phyloP scores from a whole-genome alignment of 192 early-diverging fungal species.

The Chytriomyces sp. region DNA sequence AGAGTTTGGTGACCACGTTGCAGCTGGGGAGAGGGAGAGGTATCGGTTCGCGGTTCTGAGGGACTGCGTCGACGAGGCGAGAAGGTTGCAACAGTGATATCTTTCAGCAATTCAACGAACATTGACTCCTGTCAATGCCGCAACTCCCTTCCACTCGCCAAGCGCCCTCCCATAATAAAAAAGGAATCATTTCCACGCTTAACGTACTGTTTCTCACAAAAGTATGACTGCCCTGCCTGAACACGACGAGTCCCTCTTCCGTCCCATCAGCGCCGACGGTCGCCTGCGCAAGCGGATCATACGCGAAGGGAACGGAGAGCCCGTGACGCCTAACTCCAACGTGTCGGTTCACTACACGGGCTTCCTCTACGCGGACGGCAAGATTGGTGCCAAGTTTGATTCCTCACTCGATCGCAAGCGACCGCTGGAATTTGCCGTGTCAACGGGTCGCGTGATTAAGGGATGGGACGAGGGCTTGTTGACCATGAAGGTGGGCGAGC shows the following conservation, averaged over 20 bases:
- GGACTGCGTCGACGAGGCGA: not conserved
- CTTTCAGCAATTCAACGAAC: too few species aligned
- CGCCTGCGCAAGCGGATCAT: conserved; percentile 17
- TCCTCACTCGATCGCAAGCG: conserved; percentile 40
- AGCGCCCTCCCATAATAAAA: too few species aligned
- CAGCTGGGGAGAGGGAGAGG: not conserved
- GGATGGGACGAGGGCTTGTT: conserved; percentile 76
- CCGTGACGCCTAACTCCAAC: not conserved
- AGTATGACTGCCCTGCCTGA: not conserved
- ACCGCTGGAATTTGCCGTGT: conserved; percentile 66
- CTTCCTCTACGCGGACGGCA: conserved; percentile 24
- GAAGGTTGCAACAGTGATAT: too few species aligned
- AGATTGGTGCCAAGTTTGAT: conserved; percentile 40
- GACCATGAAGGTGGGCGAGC: conserved; percentile 69
- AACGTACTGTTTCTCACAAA: too few species aligned
- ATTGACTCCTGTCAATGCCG: too few species aligned
- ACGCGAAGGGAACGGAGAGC: conserved; percentile 4
- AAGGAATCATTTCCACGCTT: too few species aligned
- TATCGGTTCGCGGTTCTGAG: not conserved
- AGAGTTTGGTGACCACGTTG: conserved; percentile 18
- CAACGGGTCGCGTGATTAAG: conserved; percentile 57
- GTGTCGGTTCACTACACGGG: conserved; percentile 49
- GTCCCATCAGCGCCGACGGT: not conserved
- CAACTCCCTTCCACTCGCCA: too few species aligned
- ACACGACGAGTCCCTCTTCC: not conserved